phyloP scores from a whole-genome alignment of 495 filamentous ascomycete genomes.

The Hypoxylon rickii region DNA sequence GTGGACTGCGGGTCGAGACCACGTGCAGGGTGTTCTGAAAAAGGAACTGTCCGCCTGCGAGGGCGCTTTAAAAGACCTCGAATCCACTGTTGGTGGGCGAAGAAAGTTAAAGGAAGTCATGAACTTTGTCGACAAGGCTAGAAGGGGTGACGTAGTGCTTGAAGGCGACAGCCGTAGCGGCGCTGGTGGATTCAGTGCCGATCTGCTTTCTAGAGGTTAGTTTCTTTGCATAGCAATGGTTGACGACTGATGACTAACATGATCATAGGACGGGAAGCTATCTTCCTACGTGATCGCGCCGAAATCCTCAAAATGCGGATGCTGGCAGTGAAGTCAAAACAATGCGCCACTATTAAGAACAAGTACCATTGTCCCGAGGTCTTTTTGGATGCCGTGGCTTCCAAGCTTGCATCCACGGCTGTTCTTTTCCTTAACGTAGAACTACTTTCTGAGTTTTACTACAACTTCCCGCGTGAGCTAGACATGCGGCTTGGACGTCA shows the following conservation, averaged over 20 bases:
- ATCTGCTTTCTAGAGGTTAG: constrained; percentile 77
- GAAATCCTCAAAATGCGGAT: constrained; percentile 90
- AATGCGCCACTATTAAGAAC: constrained; percentile 79
- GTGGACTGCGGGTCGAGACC: constrained; percentile 83
- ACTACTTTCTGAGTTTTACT: constrained; percentile 94
- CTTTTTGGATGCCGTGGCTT: constrained; percentile 94
- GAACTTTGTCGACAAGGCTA: constrained; percentile 83
- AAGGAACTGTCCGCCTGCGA: constrained; percentile 85
- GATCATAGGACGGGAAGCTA: constrained; percentile 75
- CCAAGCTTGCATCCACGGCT: constrained; percentile 91
- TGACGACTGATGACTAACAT: constrained; percentile 18
- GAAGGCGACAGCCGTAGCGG: constrained; percentile 83
- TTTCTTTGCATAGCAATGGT: constrained; percentile 6
- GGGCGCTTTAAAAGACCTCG: constrained; percentile 71
- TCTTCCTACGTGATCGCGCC: constrained; percentile 89
- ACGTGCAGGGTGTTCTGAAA: constrained; percentile 75
- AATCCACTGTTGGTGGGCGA: constrained; percentile 73
- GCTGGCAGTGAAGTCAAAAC: constrained; percentile 79
- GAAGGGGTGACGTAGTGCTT: constrained; percentile 80
- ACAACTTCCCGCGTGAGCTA: constrained; percentile 92
- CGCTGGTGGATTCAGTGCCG: constrained; percentile 88
- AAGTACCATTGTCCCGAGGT: constrained; percentile 98
- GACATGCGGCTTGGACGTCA: constrained; percentile 84
- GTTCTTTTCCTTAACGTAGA: constrained; percentile 98
- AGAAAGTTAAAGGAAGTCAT: constrained; percentile 90